Conservation (phyloP, 805 yeast genomes). For the Zygosaccharomyces bailii region DNA sequence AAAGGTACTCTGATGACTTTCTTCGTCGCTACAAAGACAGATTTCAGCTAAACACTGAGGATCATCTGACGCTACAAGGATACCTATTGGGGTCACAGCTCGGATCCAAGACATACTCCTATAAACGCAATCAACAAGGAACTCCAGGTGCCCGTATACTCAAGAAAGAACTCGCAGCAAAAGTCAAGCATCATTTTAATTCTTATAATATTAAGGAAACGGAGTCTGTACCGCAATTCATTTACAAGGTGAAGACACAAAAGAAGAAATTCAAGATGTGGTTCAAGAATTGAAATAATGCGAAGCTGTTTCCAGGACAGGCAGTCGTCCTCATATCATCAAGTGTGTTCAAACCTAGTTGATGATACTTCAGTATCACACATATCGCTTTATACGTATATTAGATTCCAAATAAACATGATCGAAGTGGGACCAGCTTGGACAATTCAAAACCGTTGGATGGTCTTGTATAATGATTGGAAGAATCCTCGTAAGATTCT, state of each 20-base stretch:
- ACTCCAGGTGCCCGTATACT: slow-evolving; percentile 43
- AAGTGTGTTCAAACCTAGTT: too few relatives aligned
- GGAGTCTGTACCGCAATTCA: slow-evolving; percentile 82
- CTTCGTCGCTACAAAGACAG: slow-evolving; percentile 65
- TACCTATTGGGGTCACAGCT: slow-evolving; percentile 64
- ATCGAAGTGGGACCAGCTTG: not conserved
- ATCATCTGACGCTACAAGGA: slow-evolving; percentile 64
- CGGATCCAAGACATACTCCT: slow-evolving; percentile 62
- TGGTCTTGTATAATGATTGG: not conserved
- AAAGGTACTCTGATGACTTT: slow-evolving; percentile 54
- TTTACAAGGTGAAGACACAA: slow-evolving; percentile 79
- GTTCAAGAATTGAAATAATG: slow-evolving; percentile 24
- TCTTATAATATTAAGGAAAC: slow-evolving; percentile 64
- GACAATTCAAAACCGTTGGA: not conserved
- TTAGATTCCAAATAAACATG: not conserved
- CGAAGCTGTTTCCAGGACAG: too few relatives aligned
- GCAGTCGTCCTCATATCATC: too few relatives aligned
- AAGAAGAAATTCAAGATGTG: slow-evolving; percentile 43
- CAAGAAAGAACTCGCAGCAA: slow-evolving; percentile 56
- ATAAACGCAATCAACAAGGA: slow-evolving; percentile 23
- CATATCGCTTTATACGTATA: slow-evolving; percentile 4
- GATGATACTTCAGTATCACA: too few relatives aligned
- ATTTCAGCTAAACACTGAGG: slow-evolving; percentile 54
- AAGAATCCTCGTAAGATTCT: not conserved
- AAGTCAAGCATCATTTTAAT: slow-evolving; percentile 66